Conservation (phyloP, 1,284 basidiomycete genomes). For the Rhodotorula sp. region DNA sequence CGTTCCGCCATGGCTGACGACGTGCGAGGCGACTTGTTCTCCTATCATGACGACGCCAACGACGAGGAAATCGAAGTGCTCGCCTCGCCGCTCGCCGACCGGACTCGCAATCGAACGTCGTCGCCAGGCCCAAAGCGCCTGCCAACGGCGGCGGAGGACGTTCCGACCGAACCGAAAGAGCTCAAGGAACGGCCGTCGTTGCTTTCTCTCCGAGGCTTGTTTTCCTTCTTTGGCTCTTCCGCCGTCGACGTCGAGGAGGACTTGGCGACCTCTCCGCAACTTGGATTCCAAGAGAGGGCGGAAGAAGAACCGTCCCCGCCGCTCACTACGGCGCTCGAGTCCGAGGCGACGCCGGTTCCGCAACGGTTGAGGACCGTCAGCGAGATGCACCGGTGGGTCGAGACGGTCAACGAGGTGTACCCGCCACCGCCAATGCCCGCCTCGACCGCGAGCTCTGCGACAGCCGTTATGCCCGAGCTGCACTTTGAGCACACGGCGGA, state of each 20-base stretch:
- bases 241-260: neutral
- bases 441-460: neutral
- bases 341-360: neutral
- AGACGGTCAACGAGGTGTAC: neutral
- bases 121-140: neutral
- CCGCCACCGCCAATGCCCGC: neutral
- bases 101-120: neutral
- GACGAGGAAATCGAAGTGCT: neutral
- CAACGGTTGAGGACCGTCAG: neutral
- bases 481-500: neutral
- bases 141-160: neutral
- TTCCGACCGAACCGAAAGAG: neutral
- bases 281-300: neutral
- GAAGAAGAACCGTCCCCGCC: neutral
- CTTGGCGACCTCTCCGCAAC: neutral
- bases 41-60: neutral
- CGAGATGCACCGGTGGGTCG: constrained; percentile 12
- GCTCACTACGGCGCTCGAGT: neutral
- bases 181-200: constrained; percentile 16
- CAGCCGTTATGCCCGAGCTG: constrained; percentile 5
- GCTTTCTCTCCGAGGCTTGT: constrained; percentile 18
- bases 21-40: neutral
- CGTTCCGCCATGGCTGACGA: neutral
- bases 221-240: constrained; percentile 10
- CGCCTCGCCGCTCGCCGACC: neutral